phyloP scores from a whole-genome alignment of 768 basidiomycete species.

The Infundibulicybe gibba region DNA sequence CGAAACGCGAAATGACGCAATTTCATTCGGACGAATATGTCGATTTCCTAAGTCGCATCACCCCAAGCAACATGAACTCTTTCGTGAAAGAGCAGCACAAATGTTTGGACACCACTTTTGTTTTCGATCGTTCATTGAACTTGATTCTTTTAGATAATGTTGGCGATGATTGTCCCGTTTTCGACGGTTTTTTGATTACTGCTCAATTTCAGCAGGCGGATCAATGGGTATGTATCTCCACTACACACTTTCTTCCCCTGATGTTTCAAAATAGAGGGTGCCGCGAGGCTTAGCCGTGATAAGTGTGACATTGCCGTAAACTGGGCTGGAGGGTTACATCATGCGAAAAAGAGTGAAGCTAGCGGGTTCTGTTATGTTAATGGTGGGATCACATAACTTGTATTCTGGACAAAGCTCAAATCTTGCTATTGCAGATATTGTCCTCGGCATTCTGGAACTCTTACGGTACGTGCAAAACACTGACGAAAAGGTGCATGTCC shows the following conservation, averaged over 20 bases:
- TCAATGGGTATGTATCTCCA: conserved; percentile 79
- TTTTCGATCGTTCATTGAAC: not conserved
- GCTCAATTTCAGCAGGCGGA: conserved; percentile 98
- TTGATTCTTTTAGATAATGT: conserved; percentile 71
- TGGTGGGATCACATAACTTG: conserved; percentile 43
- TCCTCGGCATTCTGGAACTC: conserved; percentile 93
- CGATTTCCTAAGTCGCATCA: conserved; percentile 92
- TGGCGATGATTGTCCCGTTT: conserved; percentile 98
- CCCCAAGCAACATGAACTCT: conserved; percentile 91
- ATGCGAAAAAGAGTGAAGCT: conserved; percentile 98
- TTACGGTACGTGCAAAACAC: conserved; percentile 51
- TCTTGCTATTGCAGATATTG: conserved; percentile 68
- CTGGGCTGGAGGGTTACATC: conserved; percentile 98
- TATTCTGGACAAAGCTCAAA: conserved; percentile 1
- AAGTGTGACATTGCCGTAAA: conserved; percentile 99
- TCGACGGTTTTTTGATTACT: conserved; percentile 99
- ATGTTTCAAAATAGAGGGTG: conserved; percentile 71
- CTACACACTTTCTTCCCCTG: conserved; percentile 1
- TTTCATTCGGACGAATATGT: conserved; percentile 99
- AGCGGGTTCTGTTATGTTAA: conserved; percentile 99
- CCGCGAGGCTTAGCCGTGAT: conserved; percentile 89
- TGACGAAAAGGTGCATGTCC: too few relatives aligned
- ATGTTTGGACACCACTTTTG: conserved; percentile 47
- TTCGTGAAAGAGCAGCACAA: conserved; percentile 95
- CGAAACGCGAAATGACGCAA: conserved; percentile 99